These are phyloP conservation scores for Penicillium sp. DNA, from an alignment of 2,329 filamentous ascomycete genomes.

Conservation along the genomic window DNA sequence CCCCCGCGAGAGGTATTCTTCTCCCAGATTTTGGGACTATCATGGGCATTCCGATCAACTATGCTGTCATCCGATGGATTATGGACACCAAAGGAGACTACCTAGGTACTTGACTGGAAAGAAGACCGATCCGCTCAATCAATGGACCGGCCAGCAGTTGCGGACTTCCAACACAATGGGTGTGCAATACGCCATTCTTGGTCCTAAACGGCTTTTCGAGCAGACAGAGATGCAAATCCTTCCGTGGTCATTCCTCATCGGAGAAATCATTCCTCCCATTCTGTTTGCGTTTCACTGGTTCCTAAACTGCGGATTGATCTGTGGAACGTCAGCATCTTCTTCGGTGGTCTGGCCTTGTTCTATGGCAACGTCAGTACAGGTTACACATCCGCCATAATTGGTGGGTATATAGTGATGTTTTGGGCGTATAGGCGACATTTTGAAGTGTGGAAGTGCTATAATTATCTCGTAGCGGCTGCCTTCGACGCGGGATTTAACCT, in stretches of 20 bases:
- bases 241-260: slow-evolving; percentile 31
- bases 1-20: slow-evolving; percentile 56
- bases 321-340: slow-evolving; percentile 60
- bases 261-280: slow-evolving; percentile 26
- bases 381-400: slow-evolving; percentile 52
- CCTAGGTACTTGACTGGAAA: slow-evolving; percentile 50
- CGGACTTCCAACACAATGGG: slow-evolving; percentile 50
- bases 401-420: slow-evolving; percentile 57
- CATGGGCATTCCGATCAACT: slow-evolving; percentile 57
- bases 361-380: slow-evolving; percentile 59
- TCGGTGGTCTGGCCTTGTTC: slow-evolving; percentile 50
- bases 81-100: slow-evolving; percentile 53
- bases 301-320: slow-evolving; percentile 52
- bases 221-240: slow-evolving; percentile 26
- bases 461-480: slow-evolving; percentile 56
- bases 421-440: slow-evolving; percentile 53
- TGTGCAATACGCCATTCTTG: slow-evolving; percentile 57
- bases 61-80: slow-evolving; percentile 57
- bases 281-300: slow-evolving; percentile 49
- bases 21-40: slow-evolving; percentile 56
- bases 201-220: slow-evolving; percentile 28
- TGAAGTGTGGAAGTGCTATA: slow-evolving; percentile 55
- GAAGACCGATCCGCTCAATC: slow-evolving; percentile 50
- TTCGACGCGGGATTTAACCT: slow-evolving; percentile 60
- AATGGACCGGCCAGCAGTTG: slow-evolving; percentile 56